phyloP scores from a whole-genome alignment of 345 rosid species.

The Populus davidiana region DNA sequence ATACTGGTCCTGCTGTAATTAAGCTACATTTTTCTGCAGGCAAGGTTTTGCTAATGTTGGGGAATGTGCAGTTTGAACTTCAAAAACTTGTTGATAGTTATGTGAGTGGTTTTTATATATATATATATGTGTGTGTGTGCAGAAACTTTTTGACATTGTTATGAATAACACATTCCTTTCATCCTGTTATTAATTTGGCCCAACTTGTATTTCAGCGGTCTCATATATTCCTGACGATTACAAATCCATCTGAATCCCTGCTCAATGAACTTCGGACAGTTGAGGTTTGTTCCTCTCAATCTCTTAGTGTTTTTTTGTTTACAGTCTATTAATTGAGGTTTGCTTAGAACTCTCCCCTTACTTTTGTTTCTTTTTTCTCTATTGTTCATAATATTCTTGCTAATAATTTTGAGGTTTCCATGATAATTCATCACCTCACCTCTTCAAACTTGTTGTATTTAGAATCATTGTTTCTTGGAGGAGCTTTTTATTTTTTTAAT shows the following conservation, averaged over 20 bases:
- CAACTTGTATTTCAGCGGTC: constrained; percentile 57
- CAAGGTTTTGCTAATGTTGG: constrained; percentile 63
- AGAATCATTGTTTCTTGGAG: background rate
- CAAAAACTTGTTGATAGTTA: constrained; percentile 81
- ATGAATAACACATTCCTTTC: background rate
- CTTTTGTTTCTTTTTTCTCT: background rate
- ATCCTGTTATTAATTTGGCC: constrained; percentile 10
- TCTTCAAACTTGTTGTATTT: background rate
- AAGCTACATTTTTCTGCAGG: constrained; percentile 47
- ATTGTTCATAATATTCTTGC: background rate
- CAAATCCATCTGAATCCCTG: constrained; percentile 90
- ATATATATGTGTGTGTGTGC: background rate
- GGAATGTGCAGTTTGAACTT: constrained; percentile 80
- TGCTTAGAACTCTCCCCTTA: background rate
- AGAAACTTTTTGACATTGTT: constrained; percentile 3
- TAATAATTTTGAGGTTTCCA: background rate
- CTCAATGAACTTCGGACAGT: constrained; percentile 87
- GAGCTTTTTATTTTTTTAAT: background rate
- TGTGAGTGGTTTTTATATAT: constrained; percentile 48
- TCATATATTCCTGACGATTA: constrained; percentile 71
- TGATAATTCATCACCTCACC: background rate
- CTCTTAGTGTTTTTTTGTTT: constrained; percentile 2
- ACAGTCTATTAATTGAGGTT: background rate
- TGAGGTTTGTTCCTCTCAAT: constrained; percentile 64
- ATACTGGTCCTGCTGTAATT: background rate